Evolutionary conservation across 1,284 basidiomycete genomes (phyloP), one percentile per base, ranked within the genome.

Genomic region (Apiotrichum siamense): DNA sequence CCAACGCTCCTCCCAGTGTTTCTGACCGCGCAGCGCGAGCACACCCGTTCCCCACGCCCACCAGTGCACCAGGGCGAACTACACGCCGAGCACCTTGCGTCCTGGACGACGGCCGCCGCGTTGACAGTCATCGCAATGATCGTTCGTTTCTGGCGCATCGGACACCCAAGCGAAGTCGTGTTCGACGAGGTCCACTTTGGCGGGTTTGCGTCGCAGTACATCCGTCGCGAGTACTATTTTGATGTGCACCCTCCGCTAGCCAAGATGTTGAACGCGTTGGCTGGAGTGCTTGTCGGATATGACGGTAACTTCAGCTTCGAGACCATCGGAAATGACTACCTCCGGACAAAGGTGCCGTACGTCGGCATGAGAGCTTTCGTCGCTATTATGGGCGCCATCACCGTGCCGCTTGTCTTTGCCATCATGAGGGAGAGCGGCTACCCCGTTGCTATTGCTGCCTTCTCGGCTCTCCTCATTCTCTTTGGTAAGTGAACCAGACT

Each of bases 391-490:
- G 91, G 91, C 44, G 86, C 86, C 72, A 74, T 96, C 20, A 96
- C 93, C 1, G 77, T 97, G 11, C 88, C 93, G 0, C 77, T 98
- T 57, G 84, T 98, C 3, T 99, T 93, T 69, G 85, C 82, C 17
- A 97, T 93, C 72, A 97, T 98, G 96, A 87, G 96, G 72, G 90
- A 97, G 77, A 88, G 87, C 54, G 96, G 96, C 7, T 94, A 94
- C 71, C 91, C 92, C 1, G 86, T 89, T 12, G 77, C 88, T 41
- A 84, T 97, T 52, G 84, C 88, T 4, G 83, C 88, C 0, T 90
- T 97, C 67, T 92, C 90, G 40, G 90, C 94, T 1, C 75, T 76
- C 45, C 77, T 98, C 20, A 75, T 98, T 58, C 76, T 94, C 4
- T 88, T 97, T 59, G 92, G 92, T 93, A 62, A 50, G 84, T 74